Evolutionary conservation across 2,329 filamentous ascomycete species (phyloP), one percentile per base, ranked within the genome.

Genomic region (Aphanocladium album): DNA sequence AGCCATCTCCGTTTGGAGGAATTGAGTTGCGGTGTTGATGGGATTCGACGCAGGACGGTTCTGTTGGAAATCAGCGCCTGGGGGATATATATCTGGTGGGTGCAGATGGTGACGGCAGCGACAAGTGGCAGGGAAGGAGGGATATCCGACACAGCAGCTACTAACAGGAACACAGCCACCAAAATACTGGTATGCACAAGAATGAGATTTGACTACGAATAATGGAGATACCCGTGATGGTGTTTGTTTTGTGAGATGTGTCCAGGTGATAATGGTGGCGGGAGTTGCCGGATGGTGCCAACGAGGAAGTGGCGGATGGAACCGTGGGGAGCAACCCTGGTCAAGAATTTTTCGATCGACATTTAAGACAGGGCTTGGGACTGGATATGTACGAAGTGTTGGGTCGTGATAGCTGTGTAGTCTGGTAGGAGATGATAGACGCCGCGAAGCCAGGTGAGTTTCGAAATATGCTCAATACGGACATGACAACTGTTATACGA

Each of bases 1-100:
- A 65, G 73, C 67, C 75, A 77, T 77, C 35, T 53, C 52, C 17
- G 41, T 21, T 14, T 12, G 19, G 9, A 46, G 16, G 21, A n/a
- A 45, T 21, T 35, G 3, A 6, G n/a, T 8, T 17, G 33, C 35
- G 23, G 41, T 45, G n/a, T 30, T 17, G 47, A 21, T 21, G 19
- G 19, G 35, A n/a, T 16, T 5, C 8, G 17, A 23, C 7, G 11
- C 17, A 14, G 25, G 16, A 25, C n/a, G n/a, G n/a, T n/a, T n/a
- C n/a, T n/a, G n/a, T n/a, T n/a, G n/a, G n/a, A n/a, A n/a, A n/a
- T n/a, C n/a, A 30, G 5, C 30, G 30, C 30, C 30, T 5, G 9
- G 30, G 30, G 30, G 30, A 30, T 30, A 30, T 30, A 30, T 30
- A 30, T 30, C 9, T 30, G 30, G 30, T 30, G 30, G 30, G n/a